Evolutionary conservation across 768 basidiomycete species (phyloP).

Genomic region (Cystofilobasidium bisporidii): DNA sequence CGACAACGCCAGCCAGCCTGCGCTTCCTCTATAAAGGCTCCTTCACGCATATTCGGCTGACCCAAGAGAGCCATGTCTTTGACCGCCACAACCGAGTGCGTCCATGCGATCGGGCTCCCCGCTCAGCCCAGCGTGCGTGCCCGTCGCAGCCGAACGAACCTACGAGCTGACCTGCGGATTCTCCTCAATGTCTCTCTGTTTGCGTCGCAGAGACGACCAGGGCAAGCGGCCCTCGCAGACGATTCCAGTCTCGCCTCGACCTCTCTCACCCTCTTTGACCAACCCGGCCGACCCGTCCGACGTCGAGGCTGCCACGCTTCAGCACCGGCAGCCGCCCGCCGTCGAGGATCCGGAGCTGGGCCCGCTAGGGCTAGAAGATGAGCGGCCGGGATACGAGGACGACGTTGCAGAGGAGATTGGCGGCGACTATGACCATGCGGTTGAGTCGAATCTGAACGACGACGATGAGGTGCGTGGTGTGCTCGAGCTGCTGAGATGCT

Average conservation of each 20-base stretch:
- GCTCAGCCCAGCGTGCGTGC: too few relatives aligned
- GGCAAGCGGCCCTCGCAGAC: slow-evolving; percentile 11
- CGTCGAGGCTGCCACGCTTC: background rate
- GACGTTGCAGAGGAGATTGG: background rate
- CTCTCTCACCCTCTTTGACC: slow-evolving; percentile 4
- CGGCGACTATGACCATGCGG: slow-evolving; percentile 4
- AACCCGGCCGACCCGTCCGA: slow-evolving; percentile 1
- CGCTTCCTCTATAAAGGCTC: too few relatives aligned
- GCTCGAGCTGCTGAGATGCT: background rate
- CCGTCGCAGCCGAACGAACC: too few relatives aligned
- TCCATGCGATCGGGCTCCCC: background rate
- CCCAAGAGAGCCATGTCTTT: background rate
- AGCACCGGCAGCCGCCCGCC: background rate
- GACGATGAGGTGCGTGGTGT: background rate
- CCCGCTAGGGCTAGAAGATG: background rate
- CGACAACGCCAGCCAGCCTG: too few relatives aligned
- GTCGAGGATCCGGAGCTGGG: slow-evolving; percentile 1
- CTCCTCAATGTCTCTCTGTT: too few relatives aligned
- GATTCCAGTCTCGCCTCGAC: background rate
- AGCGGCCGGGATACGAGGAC: slow-evolving; percentile 5
- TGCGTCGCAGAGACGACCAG: background rate
- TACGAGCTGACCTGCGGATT: too few relatives aligned
- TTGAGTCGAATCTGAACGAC: background rate
- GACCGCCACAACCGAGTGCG: background rate
- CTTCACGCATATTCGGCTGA: too few relatives aligned